Evolutionary conservation across 176 grass and related monocot species (phyloP), one percentile per base, ranked within the genome.

Genomic region (Elymus sibiricus): DNA sequence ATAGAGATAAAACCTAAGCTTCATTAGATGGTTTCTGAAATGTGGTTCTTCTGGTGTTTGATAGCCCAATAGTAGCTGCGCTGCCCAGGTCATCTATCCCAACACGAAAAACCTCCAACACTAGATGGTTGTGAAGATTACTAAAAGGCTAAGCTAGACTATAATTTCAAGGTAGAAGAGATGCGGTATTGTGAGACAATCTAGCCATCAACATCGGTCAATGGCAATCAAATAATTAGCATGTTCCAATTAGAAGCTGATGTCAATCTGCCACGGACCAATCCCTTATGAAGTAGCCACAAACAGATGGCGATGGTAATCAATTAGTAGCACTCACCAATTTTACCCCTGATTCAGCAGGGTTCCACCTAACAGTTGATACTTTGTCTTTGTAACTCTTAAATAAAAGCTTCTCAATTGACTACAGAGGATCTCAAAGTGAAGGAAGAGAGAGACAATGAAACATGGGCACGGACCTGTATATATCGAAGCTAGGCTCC

Each of bases 401-500:
- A 17, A 17, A 51, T 55, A 44, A 25, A 72, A 49, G 12, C 10
- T 53, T 27, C 9, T 66, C 5, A 56, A 75, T 19, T 26, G 10
- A 37, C n/a, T 28, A 29, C 8, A 67, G 74, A 79, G 5, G 29
- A 16, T 16, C 86, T 28, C 0, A 19, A 77, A 46, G 32, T 26
- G 5, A 78, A 62, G 67, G 12, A 29, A 37, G 2, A 12, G 43
- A 35, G 8, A 11, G 22, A 5, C 25, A 15, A 31, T 24, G 25
- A 8, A 56, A 43, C 34, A 9, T 70, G 19, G 14, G 28, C 11
- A 61, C 77, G 34, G 67, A 98, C 97, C 97, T 96, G 79, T 94
- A 99, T 29, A 99, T 92, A 80, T 96, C 94, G 75, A 96, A 94
- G 76, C 63, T 91, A 56, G 90, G 97, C 64, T 94, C 97, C 40